These are phyloP conservation scores for Teratosphaeria pseudoeucalypti DNA, from an alignment of 2,329 filamentous ascomycete genomes.

Conservation along the genomic window DNA sequence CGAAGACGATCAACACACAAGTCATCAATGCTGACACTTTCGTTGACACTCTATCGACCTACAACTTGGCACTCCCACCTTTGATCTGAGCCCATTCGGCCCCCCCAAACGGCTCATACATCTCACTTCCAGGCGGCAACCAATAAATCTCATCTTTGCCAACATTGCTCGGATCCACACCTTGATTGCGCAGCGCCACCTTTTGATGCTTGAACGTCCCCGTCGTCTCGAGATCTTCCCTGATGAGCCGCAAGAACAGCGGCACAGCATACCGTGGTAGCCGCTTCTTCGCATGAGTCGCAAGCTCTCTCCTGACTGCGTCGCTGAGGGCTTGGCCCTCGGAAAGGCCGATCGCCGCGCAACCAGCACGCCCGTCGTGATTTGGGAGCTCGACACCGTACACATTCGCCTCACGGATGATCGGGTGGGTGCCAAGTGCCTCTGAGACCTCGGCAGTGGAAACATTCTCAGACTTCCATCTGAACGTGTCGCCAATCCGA, in stretches of 20 bases:
- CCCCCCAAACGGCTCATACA: slow-evolving; percentile 56
- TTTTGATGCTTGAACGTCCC: slow-evolving; percentile 90
- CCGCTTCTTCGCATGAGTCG: slow-evolving; percentile 44
- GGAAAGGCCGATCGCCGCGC: slow-evolving; percentile 54
- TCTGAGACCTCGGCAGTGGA: slow-evolving; percentile 59
- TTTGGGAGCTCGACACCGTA: slow-evolving; percentile 71
- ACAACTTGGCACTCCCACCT: slow-evolving; percentile 62
- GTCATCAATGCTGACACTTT: background rate
- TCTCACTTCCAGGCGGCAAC: slow-evolving; percentile 47
- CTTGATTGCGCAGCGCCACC: slow-evolving; percentile 57
- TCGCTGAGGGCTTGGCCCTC: slow-evolving; percentile 25
- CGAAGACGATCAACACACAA: too few relatives aligned
- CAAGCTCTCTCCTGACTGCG: slow-evolving; percentile 41
- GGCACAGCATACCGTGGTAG: slow-evolving; percentile 69
- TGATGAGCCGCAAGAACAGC: slow-evolving; percentile 61
- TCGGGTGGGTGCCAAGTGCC: slow-evolving; percentile 55
- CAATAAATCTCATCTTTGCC: slow-evolving; percentile 49
- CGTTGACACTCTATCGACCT: slow-evolving; percentile 19
- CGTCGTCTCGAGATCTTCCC: slow-evolving; percentile 52
- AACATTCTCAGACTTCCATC: slow-evolving; percentile 57
- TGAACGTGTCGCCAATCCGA: slow-evolving; percentile 66
- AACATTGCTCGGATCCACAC: slow-evolving; percentile 56
- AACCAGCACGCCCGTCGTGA: slow-evolving; percentile 76
- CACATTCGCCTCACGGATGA: slow-evolving; percentile 69
- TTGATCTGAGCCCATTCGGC: slow-evolving; percentile 60